Percentiles rank a stretch among this genome's conserved stretches.
These are phyloP conservation scores for Filosporella fistucella DNA, from an alignment of 495 filamentous ascomycete genomes.

Conservation along the genomic window DNA sequence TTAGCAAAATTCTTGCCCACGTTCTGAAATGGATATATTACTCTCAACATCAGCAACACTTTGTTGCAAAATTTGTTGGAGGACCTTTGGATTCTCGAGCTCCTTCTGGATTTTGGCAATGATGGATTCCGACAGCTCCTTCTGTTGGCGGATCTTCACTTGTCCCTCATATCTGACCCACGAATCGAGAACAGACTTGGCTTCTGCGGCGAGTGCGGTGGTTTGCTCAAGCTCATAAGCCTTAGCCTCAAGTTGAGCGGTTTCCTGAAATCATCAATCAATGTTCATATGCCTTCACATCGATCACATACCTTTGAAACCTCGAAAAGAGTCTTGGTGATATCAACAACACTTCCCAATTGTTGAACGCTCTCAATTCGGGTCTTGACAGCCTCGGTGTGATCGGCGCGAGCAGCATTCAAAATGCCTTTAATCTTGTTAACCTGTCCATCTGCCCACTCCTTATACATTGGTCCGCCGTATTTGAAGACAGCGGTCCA, in stretches of 20 bases:
- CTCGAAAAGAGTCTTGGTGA: slow-evolving; percentile 94
- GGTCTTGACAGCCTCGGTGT: slow-evolving; percentile 89
- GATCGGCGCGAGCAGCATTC: slow-evolving; percentile 87
- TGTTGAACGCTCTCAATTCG: slow-evolving; percentile 91
- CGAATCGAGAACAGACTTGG: slow-evolving; percentile 91
- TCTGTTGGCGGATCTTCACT: slow-evolving; percentile 97
- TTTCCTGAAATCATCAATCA: slow-evolving; percentile 61
- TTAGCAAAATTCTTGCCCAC: slow-evolving; percentile 16
- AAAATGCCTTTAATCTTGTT: slow-evolving; percentile 88
- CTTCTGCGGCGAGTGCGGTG: slow-evolving; percentile 83
- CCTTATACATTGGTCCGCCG: slow-evolving; percentile 82
- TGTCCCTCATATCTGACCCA: slow-evolving; percentile 98
- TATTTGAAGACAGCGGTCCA: slow-evolving; percentile 88
- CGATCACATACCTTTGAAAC: slow-evolving; percentile 78
- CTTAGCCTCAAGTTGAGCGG: slow-evolving; percentile 89
- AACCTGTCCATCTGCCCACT: slow-evolving; percentile 85
- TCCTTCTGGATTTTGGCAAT: slow-evolving; percentile 98
- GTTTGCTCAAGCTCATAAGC: slow-evolving; percentile 95
- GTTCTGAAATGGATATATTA: slow-evolving; percentile 43
- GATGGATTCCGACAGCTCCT: slow-evolving; percentile 84
- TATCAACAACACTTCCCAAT: slow-evolving; percentile 86
- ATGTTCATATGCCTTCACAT: background rate
- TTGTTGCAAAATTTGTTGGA: slow-evolving; percentile 94
- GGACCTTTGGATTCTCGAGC: slow-evolving; percentile 90
- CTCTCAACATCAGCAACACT: slow-evolving; percentile 94